A percentile compares a stretch with the other conserved stretches of the same genome.
Conservation (phyloP, 2,329 filamentous ascomycete genomes). For the Hirsutella minnesotensis region DNA sequence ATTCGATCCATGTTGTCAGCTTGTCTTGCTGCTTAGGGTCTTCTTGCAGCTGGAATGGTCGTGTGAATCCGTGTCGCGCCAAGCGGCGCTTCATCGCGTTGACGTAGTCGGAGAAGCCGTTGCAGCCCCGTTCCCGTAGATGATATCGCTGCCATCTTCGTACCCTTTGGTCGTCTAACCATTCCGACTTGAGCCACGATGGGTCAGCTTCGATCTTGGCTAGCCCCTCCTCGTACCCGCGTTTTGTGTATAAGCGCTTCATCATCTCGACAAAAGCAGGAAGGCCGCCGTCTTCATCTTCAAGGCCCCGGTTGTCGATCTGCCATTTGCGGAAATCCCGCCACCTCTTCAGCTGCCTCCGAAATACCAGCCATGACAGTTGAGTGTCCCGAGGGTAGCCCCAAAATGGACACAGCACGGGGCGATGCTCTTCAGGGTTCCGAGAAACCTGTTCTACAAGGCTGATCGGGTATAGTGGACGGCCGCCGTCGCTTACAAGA, state of each 20-base stretch:
- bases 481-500: background rate
- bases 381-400: background rate
- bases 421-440: background rate
- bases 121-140: constrained; percentile 8
- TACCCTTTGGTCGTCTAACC: constrained; percentile 3
- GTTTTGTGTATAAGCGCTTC: background rate
- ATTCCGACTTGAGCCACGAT: constrained; percentile 3
- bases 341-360: background rate
- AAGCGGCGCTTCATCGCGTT: constrained; percentile 14
- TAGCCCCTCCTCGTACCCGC: background rate
- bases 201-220: constrained; percentile 7
- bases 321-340: constrained; percentile 8
- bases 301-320: background rate
- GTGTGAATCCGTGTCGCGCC: constrained; percentile 15
- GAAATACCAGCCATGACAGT: background rate
- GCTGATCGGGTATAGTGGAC: background rate
- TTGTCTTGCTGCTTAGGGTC: constrained; percentile 16
- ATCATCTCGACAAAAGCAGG: background rate
- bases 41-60: constrained; percentile 15
- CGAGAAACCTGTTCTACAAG: background rate
- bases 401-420: background rate
- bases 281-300: background rate
- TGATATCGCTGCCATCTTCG: constrained; percentile 3
- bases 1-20: constrained; percentile 24
- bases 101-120: constrained; percentile 13